phyloP scores from a whole-genome alignment of 2,329 filamentous ascomycete genomes.

The Ophiostoma sp. region DNA sequence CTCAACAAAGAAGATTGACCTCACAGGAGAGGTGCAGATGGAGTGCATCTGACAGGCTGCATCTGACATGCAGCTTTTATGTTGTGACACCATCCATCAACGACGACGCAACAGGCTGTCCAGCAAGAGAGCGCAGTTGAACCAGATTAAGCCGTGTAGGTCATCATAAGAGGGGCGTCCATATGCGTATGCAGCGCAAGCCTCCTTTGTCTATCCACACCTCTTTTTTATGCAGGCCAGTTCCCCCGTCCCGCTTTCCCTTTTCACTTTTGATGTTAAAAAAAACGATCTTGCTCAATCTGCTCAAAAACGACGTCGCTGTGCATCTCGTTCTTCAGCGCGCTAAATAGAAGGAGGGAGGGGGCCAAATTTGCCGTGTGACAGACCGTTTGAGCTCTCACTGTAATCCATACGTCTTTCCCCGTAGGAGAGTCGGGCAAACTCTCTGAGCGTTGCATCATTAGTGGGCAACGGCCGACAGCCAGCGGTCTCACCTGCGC shows the following conservation, averaged over 20 bases:
- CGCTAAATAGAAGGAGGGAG: neutral
- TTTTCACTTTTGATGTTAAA: neutral
- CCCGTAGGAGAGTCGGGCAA: constrained; percentile 2
- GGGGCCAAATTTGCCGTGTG: neutral
- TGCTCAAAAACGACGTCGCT: neutral
- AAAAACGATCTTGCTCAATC: neutral
- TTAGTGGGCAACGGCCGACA: neutral
- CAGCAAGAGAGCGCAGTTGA: neutral
- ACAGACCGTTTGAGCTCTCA: neutral
- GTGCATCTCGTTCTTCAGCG: neutral
- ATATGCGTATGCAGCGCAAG: constrained; percentile 8
- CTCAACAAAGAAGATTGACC: neutral
- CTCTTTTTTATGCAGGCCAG: neutral
- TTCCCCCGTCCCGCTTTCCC: neutral
- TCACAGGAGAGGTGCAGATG: neutral
- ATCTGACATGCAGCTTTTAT: constrained; percentile 16
- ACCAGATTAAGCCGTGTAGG: neutral
- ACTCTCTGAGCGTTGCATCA: constrained; percentile 3
- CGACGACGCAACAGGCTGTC: neutral
- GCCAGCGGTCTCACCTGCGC: constrained; percentile 22
- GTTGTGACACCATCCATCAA: constrained; percentile 19
- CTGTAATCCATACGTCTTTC: neutral
- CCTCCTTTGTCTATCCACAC: neutral
- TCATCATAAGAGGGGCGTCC: neutral
- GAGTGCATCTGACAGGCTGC: constrained; percentile 12